Evolutionary conservation across 2,329 filamentous ascomycete genomes (phyloP), one percentile per base, ranked within the genome.

Genomic region (Epichloe amarillans): DNA sequence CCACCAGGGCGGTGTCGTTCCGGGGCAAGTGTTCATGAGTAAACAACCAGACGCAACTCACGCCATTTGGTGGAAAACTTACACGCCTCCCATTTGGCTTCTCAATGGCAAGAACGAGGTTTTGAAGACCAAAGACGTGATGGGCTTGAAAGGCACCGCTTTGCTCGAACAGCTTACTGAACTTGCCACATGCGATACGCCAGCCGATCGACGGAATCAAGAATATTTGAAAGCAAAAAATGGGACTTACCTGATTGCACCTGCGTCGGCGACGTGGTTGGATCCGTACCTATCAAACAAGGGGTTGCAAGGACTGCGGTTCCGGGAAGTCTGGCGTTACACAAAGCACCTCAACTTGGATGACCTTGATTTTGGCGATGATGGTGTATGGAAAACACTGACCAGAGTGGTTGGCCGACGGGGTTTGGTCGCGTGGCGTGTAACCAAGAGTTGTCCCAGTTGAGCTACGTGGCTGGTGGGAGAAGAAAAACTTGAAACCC

Each of bases 11-110:
- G 86, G 86, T 42, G 79, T 90, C 26, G 75, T 91, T 1, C 84
- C 86, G 0, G 81, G 80, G 6, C 86, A 91, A 60, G 79, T 85
- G 0, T 87, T 87, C 62, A 73, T 91, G 61, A 84, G 81, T 60
- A 78, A 77, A 50, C 82, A 86, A 56, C 74, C 79, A 4, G 82
- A 84, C 55, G 80, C 84, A 8, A 82, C 80, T 2, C 75, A 83
- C 36, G 83, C 83, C 3, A 73, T 86, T 47, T 91, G 86, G 86
- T 91, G 86, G 86, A 90, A 89, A 64, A 90, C 86, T 1, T 90
- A 90, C 62, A 86, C 82, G 62, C 86, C 86, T 17, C 86, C 86
- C 0, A 83, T 84, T 37, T 91, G 86, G 85, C 74, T 91, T 19
- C 71, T 90, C 6, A 84, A 88, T 56, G 83, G 84, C 50, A 86